phyloP scores from a whole-genome alignment of 108 stramenopile genomes.

The Cyclotella sp. region DNA sequence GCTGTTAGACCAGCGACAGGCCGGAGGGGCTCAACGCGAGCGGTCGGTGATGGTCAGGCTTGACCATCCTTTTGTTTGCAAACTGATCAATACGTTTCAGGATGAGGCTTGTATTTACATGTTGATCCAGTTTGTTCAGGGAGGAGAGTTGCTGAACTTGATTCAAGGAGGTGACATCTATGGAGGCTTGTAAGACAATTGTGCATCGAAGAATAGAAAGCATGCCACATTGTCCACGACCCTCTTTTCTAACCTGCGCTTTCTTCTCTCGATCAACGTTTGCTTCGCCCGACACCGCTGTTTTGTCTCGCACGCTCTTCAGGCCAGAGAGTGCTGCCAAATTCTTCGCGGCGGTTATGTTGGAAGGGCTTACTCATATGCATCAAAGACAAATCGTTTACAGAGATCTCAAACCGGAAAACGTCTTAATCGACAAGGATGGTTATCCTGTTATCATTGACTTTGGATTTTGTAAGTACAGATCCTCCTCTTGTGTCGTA shows the following conservation, averaged over 20 bases:
- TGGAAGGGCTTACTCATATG: constrained; percentile 70
- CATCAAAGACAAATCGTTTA: constrained; percentile 88
- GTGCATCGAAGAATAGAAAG: no score
- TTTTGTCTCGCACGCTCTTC: no score
- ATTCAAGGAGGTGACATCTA: constrained; percentile 83
- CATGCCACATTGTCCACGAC: no score
- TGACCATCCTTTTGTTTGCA: constrained; percentile 93
- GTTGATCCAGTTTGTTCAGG: constrained; percentile 56
- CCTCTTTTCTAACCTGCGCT: no score
- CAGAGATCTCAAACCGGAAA: constrained; percentile 96
- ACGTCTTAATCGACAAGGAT: constrained; percentile 85
- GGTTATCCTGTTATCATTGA: constrained; percentile 93
- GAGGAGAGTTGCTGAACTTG: constrained; percentile 78
- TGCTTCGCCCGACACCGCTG: no score
- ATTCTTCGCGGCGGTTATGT: constrained; percentile 79
- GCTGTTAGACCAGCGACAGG: constrained; percentile 85
- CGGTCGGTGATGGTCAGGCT: constrained; percentile 91
- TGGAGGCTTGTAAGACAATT: constrained; percentile 50
- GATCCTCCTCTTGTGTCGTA: constrained; percentile 11
- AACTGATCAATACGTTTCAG: constrained; percentile 87
- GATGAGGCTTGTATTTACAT: constrained; percentile 75
- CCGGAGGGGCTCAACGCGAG: constrained; percentile 93
- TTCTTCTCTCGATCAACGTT: no score
- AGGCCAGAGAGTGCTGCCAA: constrained; percentile 59
- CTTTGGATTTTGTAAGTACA: constrained; percentile 88